phyloP scores from a whole-genome alignment of 2,329 filamentous ascomycete genomes.

The Verticillium nubilum region DNA sequence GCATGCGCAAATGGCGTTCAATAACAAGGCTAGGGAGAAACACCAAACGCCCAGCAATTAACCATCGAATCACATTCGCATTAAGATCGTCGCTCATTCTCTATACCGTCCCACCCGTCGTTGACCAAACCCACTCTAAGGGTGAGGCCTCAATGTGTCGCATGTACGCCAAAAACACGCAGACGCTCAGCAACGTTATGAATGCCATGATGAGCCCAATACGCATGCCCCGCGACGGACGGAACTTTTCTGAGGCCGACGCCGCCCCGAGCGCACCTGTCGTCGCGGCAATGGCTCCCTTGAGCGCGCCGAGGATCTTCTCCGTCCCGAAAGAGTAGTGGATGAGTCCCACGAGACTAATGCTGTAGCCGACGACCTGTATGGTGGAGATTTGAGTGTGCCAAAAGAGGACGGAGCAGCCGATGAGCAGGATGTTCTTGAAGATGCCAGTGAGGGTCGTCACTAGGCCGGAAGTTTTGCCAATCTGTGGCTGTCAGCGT shows the following conservation, averaged over 20 bases:
- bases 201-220: not conserved
- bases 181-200: not conserved
- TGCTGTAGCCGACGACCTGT: constrained; percentile 78
- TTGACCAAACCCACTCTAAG: not conserved
- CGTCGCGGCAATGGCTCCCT: not conserved
- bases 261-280: not conserved
- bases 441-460: constrained; percentile 82
- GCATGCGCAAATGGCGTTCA: too few relatives aligned
- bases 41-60: not conserved
- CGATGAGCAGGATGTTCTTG: constrained; percentile 79
- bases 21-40: not conserved
- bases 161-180: not conserved
- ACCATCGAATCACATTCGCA: not conserved
- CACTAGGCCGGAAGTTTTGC: constrained; percentile 79
- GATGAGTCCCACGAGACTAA: constrained; percentile 24
- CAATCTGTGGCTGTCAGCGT: constrained; percentile 53
- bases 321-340: not conserved
- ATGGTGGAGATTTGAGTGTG: constrained; percentile 65
- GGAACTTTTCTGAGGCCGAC: not conserved
- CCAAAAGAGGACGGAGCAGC: constrained; percentile 76
- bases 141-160: not conserved
- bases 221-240: not conserved
- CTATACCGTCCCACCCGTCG: not conserved
- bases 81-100: not conserved
- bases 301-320: constrained; percentile 5